phyloP scores from a whole-genome alignment of 2,329 filamentous ascomycete genomes.

The Didymella arachidicola region DNA sequence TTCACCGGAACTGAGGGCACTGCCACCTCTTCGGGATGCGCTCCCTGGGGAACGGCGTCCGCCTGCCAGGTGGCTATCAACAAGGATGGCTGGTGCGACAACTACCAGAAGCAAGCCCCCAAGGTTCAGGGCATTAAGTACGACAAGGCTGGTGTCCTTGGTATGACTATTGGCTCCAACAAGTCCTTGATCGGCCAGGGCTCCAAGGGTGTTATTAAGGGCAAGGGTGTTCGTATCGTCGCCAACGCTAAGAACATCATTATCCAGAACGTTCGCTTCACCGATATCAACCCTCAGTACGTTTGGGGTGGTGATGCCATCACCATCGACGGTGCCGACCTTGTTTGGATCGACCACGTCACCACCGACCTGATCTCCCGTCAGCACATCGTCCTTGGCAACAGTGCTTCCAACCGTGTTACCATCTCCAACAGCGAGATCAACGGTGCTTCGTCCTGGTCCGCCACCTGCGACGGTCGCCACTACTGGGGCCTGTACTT shows the following conservation, averaged over 20 bases:
- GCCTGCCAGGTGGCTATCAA: constrained; percentile 67
- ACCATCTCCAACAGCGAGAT: constrained; percentile 69
- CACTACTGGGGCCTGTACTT: constrained; percentile 69
- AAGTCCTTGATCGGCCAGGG: constrained; percentile 66
- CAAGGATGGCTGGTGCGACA: constrained; percentile 64
- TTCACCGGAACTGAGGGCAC: constrained; percentile 65
- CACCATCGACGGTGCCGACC: constrained; percentile 39
- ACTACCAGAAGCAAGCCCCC: constrained; percentile 64
- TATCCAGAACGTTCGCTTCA: constrained; percentile 56
- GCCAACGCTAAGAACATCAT: constrained; percentile 62
- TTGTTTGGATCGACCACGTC: constrained; percentile 40
- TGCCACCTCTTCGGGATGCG: constrained; percentile 62
- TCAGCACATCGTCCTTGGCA: constrained; percentile 68
- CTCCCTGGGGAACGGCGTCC: constrained; percentile 60
- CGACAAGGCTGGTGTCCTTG: constrained; percentile 61
- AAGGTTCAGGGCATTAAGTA: constrained; percentile 54
- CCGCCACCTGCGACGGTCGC: constrained; percentile 65
- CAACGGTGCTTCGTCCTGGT: constrained; percentile 63
- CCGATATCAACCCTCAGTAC: constrained; percentile 47
- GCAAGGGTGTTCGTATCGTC: constrained; percentile 62
- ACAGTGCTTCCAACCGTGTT: constrained; percentile 61
- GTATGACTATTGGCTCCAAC: constrained; percentile 64
- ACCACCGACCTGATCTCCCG: constrained; percentile 66
- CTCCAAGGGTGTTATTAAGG: constrained; percentile 62
- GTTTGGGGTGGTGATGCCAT: constrained; percentile 50